A percentile compares a stretch with the other conserved stretches of the same genome.
Conservation (phyloP, 345 rosid genomes). For the Ailanthus altissimus region DNA sequence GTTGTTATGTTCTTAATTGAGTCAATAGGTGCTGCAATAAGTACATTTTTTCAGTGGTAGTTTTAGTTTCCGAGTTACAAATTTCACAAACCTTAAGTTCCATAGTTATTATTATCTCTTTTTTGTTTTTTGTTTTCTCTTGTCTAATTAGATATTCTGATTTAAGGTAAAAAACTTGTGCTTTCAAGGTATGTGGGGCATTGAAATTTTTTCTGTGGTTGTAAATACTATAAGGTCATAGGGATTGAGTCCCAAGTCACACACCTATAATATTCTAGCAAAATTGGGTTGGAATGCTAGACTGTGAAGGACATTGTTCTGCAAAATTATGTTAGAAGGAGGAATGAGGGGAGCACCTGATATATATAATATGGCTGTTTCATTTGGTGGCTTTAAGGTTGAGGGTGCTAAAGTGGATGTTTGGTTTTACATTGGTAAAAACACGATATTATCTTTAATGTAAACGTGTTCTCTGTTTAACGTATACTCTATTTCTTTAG, state of each 20-base stretch:
- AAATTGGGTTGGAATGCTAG: not conserved
- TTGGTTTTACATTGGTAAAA: conserved; percentile 1
- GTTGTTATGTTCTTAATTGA: conserved; percentile 8
- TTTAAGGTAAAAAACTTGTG: not conserved
- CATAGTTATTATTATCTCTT: not conserved
- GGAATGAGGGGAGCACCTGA: not conserved
- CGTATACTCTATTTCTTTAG: conserved; percentile 1
- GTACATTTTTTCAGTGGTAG: not conserved
- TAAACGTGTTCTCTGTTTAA: not conserved
- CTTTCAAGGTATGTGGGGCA: not conserved
- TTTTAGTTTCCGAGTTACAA: not conserved
- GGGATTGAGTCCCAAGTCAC: not conserved
- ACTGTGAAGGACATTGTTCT: not conserved
- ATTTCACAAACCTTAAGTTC: too few species aligned
- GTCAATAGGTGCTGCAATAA: not conserved
- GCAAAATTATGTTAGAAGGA: not conserved
- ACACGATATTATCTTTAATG: not conserved
- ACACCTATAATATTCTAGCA: not conserved
- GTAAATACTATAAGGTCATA: too few species aligned
- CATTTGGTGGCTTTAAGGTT: not conserved
- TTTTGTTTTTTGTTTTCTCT: not conserved
- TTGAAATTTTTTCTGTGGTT: too few species aligned
- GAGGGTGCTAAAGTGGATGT: conserved; percentile 2
- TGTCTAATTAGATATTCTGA: not conserved
- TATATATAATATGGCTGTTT: not conserved